Base-by-base conservation (phyloP, 177 flowering plant species). In the Telopea speciosissima region DNA sequence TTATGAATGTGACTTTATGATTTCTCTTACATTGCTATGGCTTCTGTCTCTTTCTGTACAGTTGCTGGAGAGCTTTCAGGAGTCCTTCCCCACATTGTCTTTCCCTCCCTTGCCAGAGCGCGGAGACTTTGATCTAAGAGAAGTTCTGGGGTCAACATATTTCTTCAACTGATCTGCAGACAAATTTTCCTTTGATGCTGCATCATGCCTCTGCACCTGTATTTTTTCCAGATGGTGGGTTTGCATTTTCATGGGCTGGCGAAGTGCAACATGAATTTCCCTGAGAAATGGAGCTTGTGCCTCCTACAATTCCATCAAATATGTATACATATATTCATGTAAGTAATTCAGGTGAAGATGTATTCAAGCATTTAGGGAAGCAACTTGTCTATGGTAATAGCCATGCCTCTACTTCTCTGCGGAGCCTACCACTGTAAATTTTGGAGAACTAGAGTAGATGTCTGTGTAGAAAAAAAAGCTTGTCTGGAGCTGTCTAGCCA, bases 71-170 rank as follows among this genome's bases (percentile, higher is more conserved):
- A 81, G 85, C 70, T 88, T 88, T 65, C 80, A 85, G 73, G 71
- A 74, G 40, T 76, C 84, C 23, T 87, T 84, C 75, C 92, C 92
- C n/a, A 28, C 79, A 62, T 73, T 81, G 69, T 63, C 65, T 3
- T 85, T 88, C 69, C 92, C 87, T 60, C 86, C 89, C 25, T 66
- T 85, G 59, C 88, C 87, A 1, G 87, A 83, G 45, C 75, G 87
- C 23, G 90, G 92, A 72, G 89, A 85, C 70, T 85, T 85, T 64
- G 83, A 88, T 74, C 75, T 88, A 31, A 79, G 67, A 65, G 90
- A 82, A 24, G 90, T 88, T 42, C 62, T 88, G 54, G 73, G 76
- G 25, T 85, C 92, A 1, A 79, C 88, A 8, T 88, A 85, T 75
- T 88, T 88, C 84, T 88, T 88, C 83, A 83, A 85, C 76, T 86